Percentiles rank a stretch among this genome's conserved stretches.
Evolutionary conservation across 1,284 basidiomycete genomes (phyloP).

Genomic region (Leccinum subrobustum): DNA sequence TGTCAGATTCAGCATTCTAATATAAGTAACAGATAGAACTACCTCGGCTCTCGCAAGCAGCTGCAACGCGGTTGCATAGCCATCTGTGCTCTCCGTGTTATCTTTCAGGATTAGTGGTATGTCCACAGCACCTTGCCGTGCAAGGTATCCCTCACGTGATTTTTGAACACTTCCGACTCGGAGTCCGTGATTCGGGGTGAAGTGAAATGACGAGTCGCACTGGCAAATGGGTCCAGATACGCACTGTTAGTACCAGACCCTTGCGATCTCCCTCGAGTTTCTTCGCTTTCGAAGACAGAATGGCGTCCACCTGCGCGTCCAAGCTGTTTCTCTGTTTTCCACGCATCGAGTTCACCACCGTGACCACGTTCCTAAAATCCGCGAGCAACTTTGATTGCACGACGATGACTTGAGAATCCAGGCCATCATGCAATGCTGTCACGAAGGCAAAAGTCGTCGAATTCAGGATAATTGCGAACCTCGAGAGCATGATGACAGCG

Average conservation of each 20-base stretch:
- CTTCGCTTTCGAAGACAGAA: slow-evolving; percentile 54
- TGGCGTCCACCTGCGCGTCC: slow-evolving; percentile 64
- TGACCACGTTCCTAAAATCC: slow-evolving; percentile 49
- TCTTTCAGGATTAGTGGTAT: slow-evolving; percentile 67
- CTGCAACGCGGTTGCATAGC: slow-evolving; percentile 65
- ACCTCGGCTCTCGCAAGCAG: slow-evolving; percentile 58
- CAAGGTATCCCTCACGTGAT: slow-evolving; percentile 58
- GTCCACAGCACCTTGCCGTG: slow-evolving; percentile 72
- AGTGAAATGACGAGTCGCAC: background rate
- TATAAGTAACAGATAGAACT: slow-evolving; percentile 18
- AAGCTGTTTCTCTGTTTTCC: slow-evolving; percentile 63
- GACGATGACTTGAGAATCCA: slow-evolving; percentile 62
- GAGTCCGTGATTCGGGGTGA: background rate
- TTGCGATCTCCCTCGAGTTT: slow-evolving; percentile 43
- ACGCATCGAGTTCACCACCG: slow-evolving; percentile 41
- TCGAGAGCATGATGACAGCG: background rate
- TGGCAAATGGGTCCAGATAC: slow-evolving; percentile 3
- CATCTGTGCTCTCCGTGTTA: slow-evolving; percentile 50
- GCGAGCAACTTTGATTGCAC: slow-evolving; percentile 64
- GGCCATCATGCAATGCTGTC: slow-evolving; percentile 67
- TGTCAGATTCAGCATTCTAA: slow-evolving; percentile 6
- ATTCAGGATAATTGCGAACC: background rate
- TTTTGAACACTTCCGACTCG: slow-evolving; percentile 56
- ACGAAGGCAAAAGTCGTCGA: background rate
- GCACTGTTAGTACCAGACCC: slow-evolving; percentile 44